Evolutionary conservation across 441 rosid genomes (phyloP).

Genomic region (Gossypium schwendimanii): DNA sequence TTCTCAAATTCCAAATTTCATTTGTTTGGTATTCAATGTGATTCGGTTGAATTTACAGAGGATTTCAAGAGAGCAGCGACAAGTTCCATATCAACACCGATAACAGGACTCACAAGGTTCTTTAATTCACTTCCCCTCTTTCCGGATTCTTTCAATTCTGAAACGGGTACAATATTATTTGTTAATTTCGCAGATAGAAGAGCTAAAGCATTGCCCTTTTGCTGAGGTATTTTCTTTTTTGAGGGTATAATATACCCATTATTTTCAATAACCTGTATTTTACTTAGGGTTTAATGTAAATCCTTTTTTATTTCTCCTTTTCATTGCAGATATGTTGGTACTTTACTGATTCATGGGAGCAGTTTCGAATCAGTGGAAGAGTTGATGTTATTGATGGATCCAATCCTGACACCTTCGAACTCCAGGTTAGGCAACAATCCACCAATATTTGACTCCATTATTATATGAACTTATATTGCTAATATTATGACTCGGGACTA

Average conservation of each 20-base stretch:
- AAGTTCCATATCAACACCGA: conserved; percentile 64
- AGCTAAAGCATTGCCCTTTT: conserved; percentile 64
- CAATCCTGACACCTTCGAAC: conserved; percentile 46
- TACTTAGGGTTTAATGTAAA: neutral
- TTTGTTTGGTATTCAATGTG: neutral
- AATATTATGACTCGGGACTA: neutral
- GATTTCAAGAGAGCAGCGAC: conserved; percentile 56
- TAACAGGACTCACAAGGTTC: conserved; percentile 62
- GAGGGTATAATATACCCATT: conserved; percentile 10
- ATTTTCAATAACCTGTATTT: neutral
- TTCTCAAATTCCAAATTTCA: neutral
- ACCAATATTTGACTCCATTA: neutral
- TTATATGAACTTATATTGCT: neutral
- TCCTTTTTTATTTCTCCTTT: neutral
- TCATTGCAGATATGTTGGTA: conserved; percentile 68
- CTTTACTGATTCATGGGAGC: conserved; percentile 83
- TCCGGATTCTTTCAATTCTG: neutral
- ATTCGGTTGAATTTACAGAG: conserved; percentile 34
- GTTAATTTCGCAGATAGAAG: conserved; percentile 49
- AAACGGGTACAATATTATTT: neutral
- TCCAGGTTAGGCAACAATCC: conserved; percentile 43
- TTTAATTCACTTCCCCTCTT: neutral
- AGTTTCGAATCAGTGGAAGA: conserved; percentile 71
- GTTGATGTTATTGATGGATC: conserved; percentile 62
- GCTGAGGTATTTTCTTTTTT: conserved; percentile 49